Evolutionary conservation across 441 rosid species (phyloP), one percentile per base, ranked within the genome.

Genomic region (Populus hybrid): DNA sequence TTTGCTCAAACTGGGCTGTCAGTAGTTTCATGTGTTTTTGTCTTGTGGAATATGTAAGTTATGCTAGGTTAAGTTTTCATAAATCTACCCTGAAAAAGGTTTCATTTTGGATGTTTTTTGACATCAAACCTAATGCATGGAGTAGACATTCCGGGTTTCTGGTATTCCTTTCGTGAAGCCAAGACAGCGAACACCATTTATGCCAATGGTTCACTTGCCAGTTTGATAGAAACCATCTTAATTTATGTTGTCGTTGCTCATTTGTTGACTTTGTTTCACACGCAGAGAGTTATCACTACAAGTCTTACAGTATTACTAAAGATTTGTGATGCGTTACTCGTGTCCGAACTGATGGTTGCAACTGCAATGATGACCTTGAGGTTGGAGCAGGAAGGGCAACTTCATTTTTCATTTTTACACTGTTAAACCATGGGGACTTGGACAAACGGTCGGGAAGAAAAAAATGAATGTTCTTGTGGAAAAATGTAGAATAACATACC

Each of bases 21-120:
- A 65, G 85, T 83, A 81, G 78, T 80, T 73, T 61, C 65, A 21
- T 81, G 80, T 82, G 79, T 78, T 81, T 83, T 79, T 85, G 70
- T 79, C 76, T 74, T 87, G 82, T 82, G 81, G 64, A 74, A 77
- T 74, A 74, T 83, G 84, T 71, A 63, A 78, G 74, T 64, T 80
- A 45, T 75, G 69, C 74, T 83, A 82, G 78, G 81, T 79, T 77
- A 80, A 81, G 83, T 61, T 8, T n/a, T 63, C 26, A 9, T 9
- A 26, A 63, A 63, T 21, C 75, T 79, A 73, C 76, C 73, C 80
- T 59, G 71, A 64, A 65, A 80, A 69, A 26, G 20, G 65, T 21
- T 45, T 29, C 31, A 45, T 36, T 83, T 80, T 36, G 68, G 72
- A 40, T 50, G 80, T 72, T 69, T 69, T 64, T 68, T 24, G 66